phyloP scores from a whole-genome alignment of 2,329 filamentous ascomycete species.

The Colletotrichum acutatum region DNA sequence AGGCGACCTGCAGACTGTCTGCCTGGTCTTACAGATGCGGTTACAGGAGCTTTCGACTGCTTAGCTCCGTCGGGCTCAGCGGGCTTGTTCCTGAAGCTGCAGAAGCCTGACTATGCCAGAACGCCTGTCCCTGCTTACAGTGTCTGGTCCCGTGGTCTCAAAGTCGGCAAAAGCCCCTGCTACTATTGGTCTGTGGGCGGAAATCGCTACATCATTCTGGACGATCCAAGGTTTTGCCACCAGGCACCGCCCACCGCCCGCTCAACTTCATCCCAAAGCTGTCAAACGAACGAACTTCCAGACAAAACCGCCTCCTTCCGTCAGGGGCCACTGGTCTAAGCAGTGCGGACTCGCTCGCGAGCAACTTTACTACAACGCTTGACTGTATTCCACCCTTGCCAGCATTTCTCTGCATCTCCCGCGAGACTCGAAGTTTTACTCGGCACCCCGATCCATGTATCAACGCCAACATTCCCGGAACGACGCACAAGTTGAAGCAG shows the following conservation, averaged over 20 bases:
- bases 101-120: neutral
- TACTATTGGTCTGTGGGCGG: neutral
- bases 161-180: neutral
- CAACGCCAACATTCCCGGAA: neutral
- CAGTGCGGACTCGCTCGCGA: neutral
- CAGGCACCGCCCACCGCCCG: slow-evolving; percentile 21
- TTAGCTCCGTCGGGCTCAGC: neutral
- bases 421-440: neutral
- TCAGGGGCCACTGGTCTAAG: slow-evolving; percentile 13
- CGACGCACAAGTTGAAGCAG: neutral
- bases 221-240: slow-evolving; percentile 24
- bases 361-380: neutral
- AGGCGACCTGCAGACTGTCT: neutral
- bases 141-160: neutral
- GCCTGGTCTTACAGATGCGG: neutral
- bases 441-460: neutral
- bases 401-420: neutral
- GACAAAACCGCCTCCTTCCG: neutral
- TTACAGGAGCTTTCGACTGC: neutral
- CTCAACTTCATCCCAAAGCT: neutral
- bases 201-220: neutral
- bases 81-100: slow-evolving; percentile 10
- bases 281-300: neutral
- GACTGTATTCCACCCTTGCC: neutral
- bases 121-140: neutral